Percentiles rank a stretch among this genome's conserved stretches.
These are phyloP conservation scores for Sergeia podlipaevii DNA, from an alignment of 208 protist genomes.

Conservation along the genomic window DNA sequence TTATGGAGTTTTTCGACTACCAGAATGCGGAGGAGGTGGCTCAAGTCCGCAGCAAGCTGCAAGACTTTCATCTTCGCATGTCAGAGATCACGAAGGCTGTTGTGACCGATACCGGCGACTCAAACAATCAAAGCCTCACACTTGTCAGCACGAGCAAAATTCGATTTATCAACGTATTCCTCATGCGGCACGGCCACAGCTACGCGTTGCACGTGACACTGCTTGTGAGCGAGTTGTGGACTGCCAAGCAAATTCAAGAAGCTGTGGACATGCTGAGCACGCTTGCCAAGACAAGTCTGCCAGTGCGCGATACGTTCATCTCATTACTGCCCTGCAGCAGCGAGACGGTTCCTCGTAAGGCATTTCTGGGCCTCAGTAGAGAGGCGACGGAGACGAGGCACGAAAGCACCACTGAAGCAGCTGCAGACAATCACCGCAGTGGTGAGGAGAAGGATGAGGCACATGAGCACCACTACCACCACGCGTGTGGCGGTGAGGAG, in stretches of 20 bases:
- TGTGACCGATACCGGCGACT: conserved; percentile 1
- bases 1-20: conserved; percentile 87
- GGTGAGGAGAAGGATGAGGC: neutral
- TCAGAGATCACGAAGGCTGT: neutral
- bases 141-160: conserved; percentile 7
- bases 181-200: conserved; percentile 79
- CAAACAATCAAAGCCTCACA: neutral
- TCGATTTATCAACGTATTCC: conserved; percentile 74
- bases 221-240: conserved; percentile 33
- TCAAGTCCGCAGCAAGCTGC: conserved; percentile 52
- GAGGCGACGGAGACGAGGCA: neutral
- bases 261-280: conserved; percentile 42
- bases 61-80: conserved; percentile 42
- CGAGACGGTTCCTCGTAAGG: conserved; percentile 21
- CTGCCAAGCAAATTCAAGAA: conserved; percentile 29
- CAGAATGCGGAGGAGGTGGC: conserved; percentile 68
- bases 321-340: conserved; percentile 29
- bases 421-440: too few relatives aligned
- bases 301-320: conserved; percentile 64
- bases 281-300: conserved; percentile 34
- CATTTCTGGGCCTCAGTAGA: conserved; percentile 6
- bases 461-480: neutral
- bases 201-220: conserved; percentile 78
- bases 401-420: neutral
- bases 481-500: neutral